A percentile compares a stretch with the other conserved stretches of the same genome.
phyloP scores from a whole-genome alignment of 2,329 filamentous ascomycete species.

The Talaromyces islandicus region DNA sequence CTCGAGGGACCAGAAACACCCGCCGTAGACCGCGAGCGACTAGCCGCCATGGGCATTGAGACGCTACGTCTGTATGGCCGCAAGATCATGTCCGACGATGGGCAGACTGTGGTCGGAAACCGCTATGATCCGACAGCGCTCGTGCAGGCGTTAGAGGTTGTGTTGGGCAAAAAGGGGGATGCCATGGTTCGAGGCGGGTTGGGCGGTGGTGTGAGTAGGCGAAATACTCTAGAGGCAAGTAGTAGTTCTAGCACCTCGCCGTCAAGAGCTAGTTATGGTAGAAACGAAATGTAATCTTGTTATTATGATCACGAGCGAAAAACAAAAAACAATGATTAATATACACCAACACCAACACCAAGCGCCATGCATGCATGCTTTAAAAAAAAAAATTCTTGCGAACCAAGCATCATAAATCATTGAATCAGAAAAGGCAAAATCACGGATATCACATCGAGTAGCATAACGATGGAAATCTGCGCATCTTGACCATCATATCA shows the following conservation, averaged over 20 bases:
- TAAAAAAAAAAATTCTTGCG: not conserved
- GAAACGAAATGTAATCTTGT: not conserved
- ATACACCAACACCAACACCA: not conserved
- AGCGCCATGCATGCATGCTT: not conserved
- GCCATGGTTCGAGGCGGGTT: slow-evolving; percentile 36
- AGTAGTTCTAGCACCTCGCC: not conserved
- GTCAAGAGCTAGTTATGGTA: not conserved
- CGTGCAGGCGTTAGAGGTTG: slow-evolving; percentile 67
- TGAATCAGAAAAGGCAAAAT: not conserved
- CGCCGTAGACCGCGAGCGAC: slow-evolving; percentile 58
- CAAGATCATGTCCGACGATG: slow-evolving; percentile 38
- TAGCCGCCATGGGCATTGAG: slow-evolving; percentile 66
- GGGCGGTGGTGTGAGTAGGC: slow-evolving; percentile 43
- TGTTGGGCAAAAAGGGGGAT: slow-evolving; percentile 62
- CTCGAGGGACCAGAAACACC: slow-evolving; percentile 67
- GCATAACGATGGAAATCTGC: not conserved
- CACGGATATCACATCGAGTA: not conserved
- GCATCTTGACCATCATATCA: too few relatives aligned
- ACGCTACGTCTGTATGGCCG: slow-evolving; percentile 71
- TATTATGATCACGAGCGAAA: not conserved
- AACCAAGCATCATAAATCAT: not conserved
- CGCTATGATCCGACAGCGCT: slow-evolving; percentile 72
- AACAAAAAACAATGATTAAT: not conserved
- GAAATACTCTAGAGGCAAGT: slow-evolving; percentile 51
- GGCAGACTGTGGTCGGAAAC: slow-evolving; percentile 49